Evolutionary conservation across 768 basidiomycete genomes (phyloP).

Genomic region (Rhodosporidiobolus sp.): DNA sequence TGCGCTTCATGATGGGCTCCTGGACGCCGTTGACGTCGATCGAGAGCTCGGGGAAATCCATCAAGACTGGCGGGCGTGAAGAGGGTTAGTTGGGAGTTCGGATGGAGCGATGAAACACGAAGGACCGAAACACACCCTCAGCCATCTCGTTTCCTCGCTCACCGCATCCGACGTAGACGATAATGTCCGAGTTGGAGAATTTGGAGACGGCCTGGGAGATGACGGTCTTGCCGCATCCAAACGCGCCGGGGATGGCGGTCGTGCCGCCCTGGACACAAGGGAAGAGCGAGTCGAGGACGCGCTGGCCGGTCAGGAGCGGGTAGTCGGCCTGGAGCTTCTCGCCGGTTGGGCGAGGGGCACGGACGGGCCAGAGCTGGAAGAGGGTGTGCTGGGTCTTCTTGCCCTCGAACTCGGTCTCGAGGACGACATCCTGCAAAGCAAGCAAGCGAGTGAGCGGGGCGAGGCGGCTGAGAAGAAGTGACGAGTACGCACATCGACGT

Average conservation of each 20-base stretch:
- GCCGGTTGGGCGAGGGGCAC: slow-evolving; percentile 90
- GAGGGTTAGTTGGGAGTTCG: too few species aligned
- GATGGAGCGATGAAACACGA: background rate
- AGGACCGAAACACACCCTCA: slow-evolving; percentile 52
- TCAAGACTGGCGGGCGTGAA: slow-evolving; percentile 62
- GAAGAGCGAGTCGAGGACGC: slow-evolving; percentile 93
- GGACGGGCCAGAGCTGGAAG: slow-evolving; percentile 99
- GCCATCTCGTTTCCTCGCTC: slow-evolving; percentile 88
- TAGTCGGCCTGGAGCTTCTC: slow-evolving; percentile 91
- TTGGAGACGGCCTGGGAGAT: slow-evolving; percentile 97
- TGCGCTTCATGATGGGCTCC: slow-evolving; percentile 99
- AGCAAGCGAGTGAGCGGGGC: too few species aligned
- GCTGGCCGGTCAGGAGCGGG: slow-evolving; percentile 91
- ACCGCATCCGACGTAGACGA: slow-evolving; percentile 97
- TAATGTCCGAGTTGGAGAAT: slow-evolving; percentile 98
- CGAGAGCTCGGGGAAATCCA: slow-evolving; percentile 87
- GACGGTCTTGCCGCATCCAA: slow-evolving; percentile 98
- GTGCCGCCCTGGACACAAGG: slow-evolving; percentile 97
- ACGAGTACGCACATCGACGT: slow-evolving; percentile 66
- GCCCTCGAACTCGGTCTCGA: slow-evolving; percentile 97
- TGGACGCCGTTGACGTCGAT: slow-evolving; percentile 85
- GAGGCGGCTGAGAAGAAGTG: background rate
- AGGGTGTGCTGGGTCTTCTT: slow-evolving; percentile 87
- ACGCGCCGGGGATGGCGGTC: slow-evolving; percentile 96
- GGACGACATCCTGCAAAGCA: slow-evolving; percentile 70